These are phyloP conservation scores for Lolium perenne DNA, from an alignment of 176 grass and related monocot species.

Conservation along the genomic window DNA sequence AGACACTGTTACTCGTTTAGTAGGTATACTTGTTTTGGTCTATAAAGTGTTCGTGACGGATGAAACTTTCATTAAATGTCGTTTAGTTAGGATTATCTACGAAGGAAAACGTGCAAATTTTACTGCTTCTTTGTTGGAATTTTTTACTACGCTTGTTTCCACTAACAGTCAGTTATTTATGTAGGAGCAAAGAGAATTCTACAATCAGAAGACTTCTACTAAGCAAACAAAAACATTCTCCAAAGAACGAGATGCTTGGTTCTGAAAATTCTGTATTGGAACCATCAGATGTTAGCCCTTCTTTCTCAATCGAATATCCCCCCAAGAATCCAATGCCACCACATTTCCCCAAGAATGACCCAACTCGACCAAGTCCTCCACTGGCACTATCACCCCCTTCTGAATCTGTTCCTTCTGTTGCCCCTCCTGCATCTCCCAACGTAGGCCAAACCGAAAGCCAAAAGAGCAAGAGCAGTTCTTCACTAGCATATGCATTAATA, in stretches of 20 bases:
- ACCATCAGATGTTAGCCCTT: not conserved
- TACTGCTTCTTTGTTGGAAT: not conserved
- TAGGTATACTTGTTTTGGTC: not conserved
- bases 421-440: not conserved
- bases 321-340: not conserved
- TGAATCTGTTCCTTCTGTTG: not conserved
- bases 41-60: not conserved
- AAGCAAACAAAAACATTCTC: conserved; percentile 21
- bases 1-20: not conserved
- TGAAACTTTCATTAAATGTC: not conserved
- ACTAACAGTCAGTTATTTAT: conserved; percentile 30
- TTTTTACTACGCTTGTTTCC: not conserved
- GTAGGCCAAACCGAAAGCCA: not conserved
- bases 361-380: not conserved
- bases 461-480: not conserved
- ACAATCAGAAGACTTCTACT: conserved; percentile 31
- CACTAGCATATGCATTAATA: conserved; percentile 38
- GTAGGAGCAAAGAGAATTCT: conserved; percentile 8
- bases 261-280: not conserved
- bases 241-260: not conserved
- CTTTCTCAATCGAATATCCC: not conserved
- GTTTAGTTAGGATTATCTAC: not conserved
- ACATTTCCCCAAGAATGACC: not conserved
- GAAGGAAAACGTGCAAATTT: not conserved
- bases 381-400: conserved; percentile 1